These are phyloP conservation scores for Amylostereum areolatum DNA, from an alignment of 1,284 basidiomycete genomes.

Conservation along the genomic window DNA sequence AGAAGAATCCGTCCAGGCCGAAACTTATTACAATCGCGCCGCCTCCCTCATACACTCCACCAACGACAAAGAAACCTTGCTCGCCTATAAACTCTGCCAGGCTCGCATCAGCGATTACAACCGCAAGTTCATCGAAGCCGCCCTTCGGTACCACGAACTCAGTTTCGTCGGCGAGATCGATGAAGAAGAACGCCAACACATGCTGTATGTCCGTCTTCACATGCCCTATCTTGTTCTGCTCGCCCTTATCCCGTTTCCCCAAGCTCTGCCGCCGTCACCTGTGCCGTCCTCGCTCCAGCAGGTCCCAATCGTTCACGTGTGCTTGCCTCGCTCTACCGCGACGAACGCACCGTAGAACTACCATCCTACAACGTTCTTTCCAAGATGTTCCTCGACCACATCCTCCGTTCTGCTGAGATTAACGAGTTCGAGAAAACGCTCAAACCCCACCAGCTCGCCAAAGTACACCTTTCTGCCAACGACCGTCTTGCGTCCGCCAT, in stretches of 20 bases:
- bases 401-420: constrained; percentile 85
- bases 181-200: constrained; percentile 82
- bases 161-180: constrained; percentile 85
- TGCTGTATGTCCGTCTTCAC: constrained; percentile 57
- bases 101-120: constrained; percentile 91
- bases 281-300: constrained; percentile 94
- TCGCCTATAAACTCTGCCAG: constrained; percentile 85
- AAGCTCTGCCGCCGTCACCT: constrained; percentile 88
- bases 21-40: constrained; percentile 96
- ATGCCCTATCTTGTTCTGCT: background rate
- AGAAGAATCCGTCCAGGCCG: constrained; percentile 89
- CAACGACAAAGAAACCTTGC: constrained; percentile 68
- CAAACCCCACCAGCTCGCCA: constrained; percentile 89
- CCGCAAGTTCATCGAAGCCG: constrained; percentile 93
- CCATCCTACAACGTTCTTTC: constrained; percentile 86
- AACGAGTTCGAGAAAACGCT: constrained; percentile 86
- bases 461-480: constrained; percentile 76
- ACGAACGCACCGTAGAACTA: constrained; percentile 81
- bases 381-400: constrained; percentile 97
- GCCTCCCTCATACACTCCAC: constrained; percentile 80
- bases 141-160: constrained; percentile 89
- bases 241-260: background rate
- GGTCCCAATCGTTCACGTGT: constrained; percentile 93
- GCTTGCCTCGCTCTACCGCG: constrained; percentile 87
- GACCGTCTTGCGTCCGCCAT: constrained; percentile 65